phyloP scores from a whole-genome alignment of 805 yeast species.

The Wickerhamiella slavikovae region DNA sequence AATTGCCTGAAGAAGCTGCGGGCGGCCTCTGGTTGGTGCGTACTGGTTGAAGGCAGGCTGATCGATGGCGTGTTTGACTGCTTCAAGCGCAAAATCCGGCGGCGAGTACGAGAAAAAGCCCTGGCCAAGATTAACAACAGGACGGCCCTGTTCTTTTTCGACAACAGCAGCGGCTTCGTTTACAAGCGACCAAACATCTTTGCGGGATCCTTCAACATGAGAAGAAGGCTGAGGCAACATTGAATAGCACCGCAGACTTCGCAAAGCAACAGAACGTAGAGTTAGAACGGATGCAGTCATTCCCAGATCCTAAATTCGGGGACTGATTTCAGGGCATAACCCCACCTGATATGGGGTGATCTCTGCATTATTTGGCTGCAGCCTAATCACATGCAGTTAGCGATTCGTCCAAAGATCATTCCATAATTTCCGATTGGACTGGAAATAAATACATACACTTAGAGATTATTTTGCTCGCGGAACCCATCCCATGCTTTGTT shows the following conservation, averaged over 20 bases:
- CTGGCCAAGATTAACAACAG: conserved; percentile 80
- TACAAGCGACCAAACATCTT: conserved; percentile 89
- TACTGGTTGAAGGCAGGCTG: conserved; percentile 71
- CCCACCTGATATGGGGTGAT: no score
- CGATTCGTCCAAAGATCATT: no score
- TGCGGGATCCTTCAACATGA: conserved; percentile 23
- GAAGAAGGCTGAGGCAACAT: not conserved
- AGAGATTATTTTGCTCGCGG: conserved; percentile 20
- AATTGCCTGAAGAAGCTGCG: conserved; percentile 48
- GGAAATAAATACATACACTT: no score
- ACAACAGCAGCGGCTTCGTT: conserved; percentile 89
- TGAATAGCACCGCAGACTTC: no score
- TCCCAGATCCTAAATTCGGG: no score
- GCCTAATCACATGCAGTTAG: no score
- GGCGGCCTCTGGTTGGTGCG: conserved; percentile 78
- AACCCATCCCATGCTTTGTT: conserved; percentile 84
- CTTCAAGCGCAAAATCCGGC: conserved; percentile 75
- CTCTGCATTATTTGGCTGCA: no score
- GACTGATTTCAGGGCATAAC: no score
- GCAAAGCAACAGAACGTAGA: no score
- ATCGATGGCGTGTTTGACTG: conserved; percentile 58
- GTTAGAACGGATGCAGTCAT: no score
- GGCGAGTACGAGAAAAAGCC: conserved; percentile 95
- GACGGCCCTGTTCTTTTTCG: conserved; percentile 42
- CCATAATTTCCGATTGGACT: not conserved